Base-by-base conservation (phyloP, 805 yeast genomes). In the Ogataea paraovalis region DNA sequence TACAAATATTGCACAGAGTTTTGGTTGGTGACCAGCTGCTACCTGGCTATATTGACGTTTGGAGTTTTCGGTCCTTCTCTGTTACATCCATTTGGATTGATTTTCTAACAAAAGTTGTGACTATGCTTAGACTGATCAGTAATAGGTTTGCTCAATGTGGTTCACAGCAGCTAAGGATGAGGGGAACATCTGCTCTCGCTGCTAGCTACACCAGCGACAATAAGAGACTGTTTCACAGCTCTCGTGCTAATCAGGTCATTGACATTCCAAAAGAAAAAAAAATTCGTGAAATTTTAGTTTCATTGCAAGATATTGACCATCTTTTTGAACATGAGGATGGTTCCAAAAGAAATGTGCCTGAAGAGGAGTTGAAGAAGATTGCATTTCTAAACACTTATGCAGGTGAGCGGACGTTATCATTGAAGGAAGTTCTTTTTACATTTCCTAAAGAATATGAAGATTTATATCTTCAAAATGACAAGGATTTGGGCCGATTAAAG, bases 321-420 rank as follows among this genome's bases (percentile, higher is more conserved):
- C 73, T 85, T 54, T 87, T 81, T 66, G 79, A 83, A 61, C 83
- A 84, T 64, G 76, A 84, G 43, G 92, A 87, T 62, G 96, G 95
- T 6, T 70, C 88, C 10, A 78, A 83, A 45, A 75, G 90, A 54
- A 77, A 73, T 20, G 92, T 90, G 42, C 65, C 75, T 25, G 95
- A 87, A 59, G 67, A 69, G 36, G 94, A 87, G 69, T 74, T 86
- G 60, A 80, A 84, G 66, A 78, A 79, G 41, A 79, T 87, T 47
- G 89, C 92, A 19, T 84, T 79, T 56, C 74, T 87, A 58, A 85
- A 83, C 55, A 72, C 77, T 46, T 72, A 85, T 57, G 76, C 80
- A 47, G 72, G 75, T 50, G 68, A 75, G 47, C 71, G 87, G 62
- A 74, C 82, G 53, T 75, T 85, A 50, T 71, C 81, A 8, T 48